A percentile compares a stretch with the other conserved stretches of the same genome.
Evolutionary conservation across 2,329 filamentous ascomycete genomes (phyloP).

Genomic region (Alternaria angustiovoidea): DNA sequence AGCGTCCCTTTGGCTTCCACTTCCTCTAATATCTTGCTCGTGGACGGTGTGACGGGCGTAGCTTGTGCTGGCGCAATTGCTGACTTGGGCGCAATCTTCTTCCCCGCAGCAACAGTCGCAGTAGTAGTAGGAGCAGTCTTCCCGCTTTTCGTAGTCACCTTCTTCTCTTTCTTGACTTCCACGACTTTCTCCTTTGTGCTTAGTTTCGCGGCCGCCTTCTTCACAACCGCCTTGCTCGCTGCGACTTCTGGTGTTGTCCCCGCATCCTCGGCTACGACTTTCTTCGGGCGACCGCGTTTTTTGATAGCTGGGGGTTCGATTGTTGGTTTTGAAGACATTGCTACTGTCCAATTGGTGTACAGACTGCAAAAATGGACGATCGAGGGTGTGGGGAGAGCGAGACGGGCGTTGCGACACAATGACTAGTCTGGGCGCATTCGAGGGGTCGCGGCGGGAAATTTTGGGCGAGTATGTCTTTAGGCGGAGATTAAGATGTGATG

Average conservation of each 20-base stretch:
- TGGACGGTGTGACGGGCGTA: conserved; percentile 39
- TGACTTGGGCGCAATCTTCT: conserved; percentile 20
- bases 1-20: conserved; percentile 38
- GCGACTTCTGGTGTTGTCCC: conserved; percentile 14
- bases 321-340: conserved; percentile 23
- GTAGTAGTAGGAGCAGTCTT: conserved; percentile 7
- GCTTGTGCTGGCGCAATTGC: conserved; percentile 9
- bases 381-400: neutral
- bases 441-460: conserved; percentile 26
- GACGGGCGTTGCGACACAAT: conserved; percentile 15
- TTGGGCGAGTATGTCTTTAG: conserved; percentile 19
- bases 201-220: conserved; percentile 38
- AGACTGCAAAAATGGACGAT: neutral
- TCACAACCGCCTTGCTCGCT: conserved; percentile 26
- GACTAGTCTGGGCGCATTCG: conserved; percentile 26
- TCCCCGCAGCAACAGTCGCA: conserved; percentile 7
- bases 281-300: conserved; percentile 48
- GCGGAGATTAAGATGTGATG: conserved; percentile 16
- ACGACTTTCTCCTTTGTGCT: conserved; percentile 21
- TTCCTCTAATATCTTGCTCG: conserved; percentile 44
- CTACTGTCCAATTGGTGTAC: conserved; percentile 12
- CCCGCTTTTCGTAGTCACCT: conserved; percentile 21
- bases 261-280: conserved; percentile 34
- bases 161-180: conserved; percentile 21
- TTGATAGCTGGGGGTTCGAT: conserved; percentile 27